A percentile compares a stretch with the other conserved stretches of the same genome.
phyloP scores from a whole-genome alignment of 148 eudicot genomes.

The Nyssa sinensis region DNA sequence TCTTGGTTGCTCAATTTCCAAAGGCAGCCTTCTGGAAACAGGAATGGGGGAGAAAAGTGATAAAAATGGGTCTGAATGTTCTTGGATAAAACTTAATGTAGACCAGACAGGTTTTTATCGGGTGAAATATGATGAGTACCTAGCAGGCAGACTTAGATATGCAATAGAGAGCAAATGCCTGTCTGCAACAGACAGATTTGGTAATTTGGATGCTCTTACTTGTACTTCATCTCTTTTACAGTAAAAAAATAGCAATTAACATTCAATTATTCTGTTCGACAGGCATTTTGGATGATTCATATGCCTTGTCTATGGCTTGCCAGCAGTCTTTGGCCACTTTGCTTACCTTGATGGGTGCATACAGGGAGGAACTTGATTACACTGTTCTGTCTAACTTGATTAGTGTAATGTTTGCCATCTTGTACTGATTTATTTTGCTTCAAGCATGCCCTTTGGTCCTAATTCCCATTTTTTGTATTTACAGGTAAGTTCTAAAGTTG shows the following conservation, averaged over 20 bases:
- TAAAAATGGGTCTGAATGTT: too few relatives aligned
- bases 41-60: too few relatives aligned
- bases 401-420: constrained; percentile 45
- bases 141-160: constrained; percentile 62
- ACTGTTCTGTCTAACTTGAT: constrained; percentile 86
- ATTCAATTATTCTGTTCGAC: constrained; percentile 21
- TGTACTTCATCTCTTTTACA: constrained; percentile 1
- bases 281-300: constrained; percentile 90
- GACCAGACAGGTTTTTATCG: constrained; percentile 88
- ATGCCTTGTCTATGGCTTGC: constrained; percentile 81
- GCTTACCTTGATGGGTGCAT: constrained; percentile 80
- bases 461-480: constrained; percentile 4
- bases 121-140: constrained; percentile 87
- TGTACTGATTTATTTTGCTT: constrained; percentile 5
- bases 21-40: constrained; percentile 14
- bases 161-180: constrained; percentile 73
- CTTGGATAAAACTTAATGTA: constrained; percentile 89
- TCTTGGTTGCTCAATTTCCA: constrained; percentile 22
- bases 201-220: constrained; percentile 30
- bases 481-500: constrained; percentile 70
- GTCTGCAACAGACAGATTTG: constrained; percentile 82
- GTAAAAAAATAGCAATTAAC: neutral
- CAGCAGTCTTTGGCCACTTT: constrained; percentile 64
- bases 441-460: constrained; percentile 12
- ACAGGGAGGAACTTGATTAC: constrained; percentile 77